Base-by-base conservation (phyloP, 192 early-diverging fungal genomes). In the Thoreauomyces humboldtii region DNA sequence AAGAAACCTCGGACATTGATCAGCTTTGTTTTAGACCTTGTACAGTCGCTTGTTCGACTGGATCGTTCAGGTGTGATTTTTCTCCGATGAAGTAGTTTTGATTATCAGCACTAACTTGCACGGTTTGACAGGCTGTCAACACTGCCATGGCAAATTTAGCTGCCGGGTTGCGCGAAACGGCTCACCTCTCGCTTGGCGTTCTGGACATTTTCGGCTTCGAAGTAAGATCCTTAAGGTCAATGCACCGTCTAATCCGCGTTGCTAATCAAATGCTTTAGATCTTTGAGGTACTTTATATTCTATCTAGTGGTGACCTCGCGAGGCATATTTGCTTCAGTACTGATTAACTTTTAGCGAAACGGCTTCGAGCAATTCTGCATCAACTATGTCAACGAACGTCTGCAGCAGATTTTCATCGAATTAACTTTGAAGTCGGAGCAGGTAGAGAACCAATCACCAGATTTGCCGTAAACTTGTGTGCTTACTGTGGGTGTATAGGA, bases 161-260 rank as follows among this genome's bases (percentile, higher is more conserved):
- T 32, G 73, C 71, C 77, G 86, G 65, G 73, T 81, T 29, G 76
- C 85, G 52, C 69, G 74, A 57, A 73, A 82, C 42, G 65, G 82
- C 33, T 65, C 66, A 68, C 12, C 63, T 86, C 4, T 77, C 71
- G 22, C 82, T 98, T 41, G 96, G 96, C 61, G 95, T 99, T 41
- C 73, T 99, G 60, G 95, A 99, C 78, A 99, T 99, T 70, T 99
- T 98, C 63, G 97, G 97, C 27, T 98, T 98, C 62, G 96, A 98
- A 82, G 70, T 81, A 52, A 12, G 38, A 12, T 9, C 17, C 17
- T 41, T 41, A 44, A 22, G 36, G n/a, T n/a, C n/a, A n/a, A n/a
- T n/a, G n/a, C n/a, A n/a, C n/a, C n/a, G n/a, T n/a, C n/a, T n/a
- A n/a, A n/a, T n/a, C n/a, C n/a, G n/a, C n/a, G n/a, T n/a, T n/a